Percentiles rank a stretch among this genome's conserved stretches.
Evolutionary conservation across 345 rosid genomes (phyloP).

Genomic region (Clarkia xantiana): DNA sequence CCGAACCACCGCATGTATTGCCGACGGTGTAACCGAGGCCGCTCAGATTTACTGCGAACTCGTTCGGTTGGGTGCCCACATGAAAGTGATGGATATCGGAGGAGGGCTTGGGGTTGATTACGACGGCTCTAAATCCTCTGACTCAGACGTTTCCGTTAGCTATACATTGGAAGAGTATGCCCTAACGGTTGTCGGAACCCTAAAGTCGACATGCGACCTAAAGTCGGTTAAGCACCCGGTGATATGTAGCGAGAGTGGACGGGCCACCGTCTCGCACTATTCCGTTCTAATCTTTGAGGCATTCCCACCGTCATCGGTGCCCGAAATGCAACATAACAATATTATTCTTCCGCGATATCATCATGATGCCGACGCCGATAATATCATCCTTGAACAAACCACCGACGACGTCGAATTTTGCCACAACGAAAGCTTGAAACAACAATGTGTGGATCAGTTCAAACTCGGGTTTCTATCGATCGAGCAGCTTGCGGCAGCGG

Average conservation of each 20-base stretch:
- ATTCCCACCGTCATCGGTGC: constrained; percentile 23
- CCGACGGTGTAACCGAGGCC: constrained; percentile 66
- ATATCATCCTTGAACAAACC: constrained; percentile 30
- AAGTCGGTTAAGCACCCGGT: constrained; percentile 63
- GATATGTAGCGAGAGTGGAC: constrained; percentile 71
- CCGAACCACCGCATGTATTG: constrained; percentile 47
- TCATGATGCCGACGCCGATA: constrained; percentile 46
- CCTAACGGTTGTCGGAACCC: constrained; percentile 48
- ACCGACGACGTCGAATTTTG: constrained; percentile 40
- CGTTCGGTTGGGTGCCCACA: constrained; percentile 78
- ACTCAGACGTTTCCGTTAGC: constrained; percentile 70
- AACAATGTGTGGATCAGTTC: constrained; percentile 60
- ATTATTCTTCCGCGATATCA: constrained; percentile 26
- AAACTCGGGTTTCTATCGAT: constrained; percentile 64
- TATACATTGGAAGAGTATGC: constrained; percentile 74
- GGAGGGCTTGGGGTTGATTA: constrained; percentile 84
- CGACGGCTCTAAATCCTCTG: constrained; percentile 71
- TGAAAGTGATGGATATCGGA: no score
- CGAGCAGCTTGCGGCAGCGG: constrained; percentile 72
- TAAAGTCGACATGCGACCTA: constrained; percentile 48
- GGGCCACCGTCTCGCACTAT: constrained; percentile 85
- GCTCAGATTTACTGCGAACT: no score
- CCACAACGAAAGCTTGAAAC: constrained; percentile 62
- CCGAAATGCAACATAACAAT: constrained; percentile 10
- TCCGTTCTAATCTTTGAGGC: constrained; percentile 73